Evolutionary conservation across 257 asterid genomes (phyloP), one percentile per base, ranked within the genome.

Genomic region (Solanum ossicruentum): DNA sequence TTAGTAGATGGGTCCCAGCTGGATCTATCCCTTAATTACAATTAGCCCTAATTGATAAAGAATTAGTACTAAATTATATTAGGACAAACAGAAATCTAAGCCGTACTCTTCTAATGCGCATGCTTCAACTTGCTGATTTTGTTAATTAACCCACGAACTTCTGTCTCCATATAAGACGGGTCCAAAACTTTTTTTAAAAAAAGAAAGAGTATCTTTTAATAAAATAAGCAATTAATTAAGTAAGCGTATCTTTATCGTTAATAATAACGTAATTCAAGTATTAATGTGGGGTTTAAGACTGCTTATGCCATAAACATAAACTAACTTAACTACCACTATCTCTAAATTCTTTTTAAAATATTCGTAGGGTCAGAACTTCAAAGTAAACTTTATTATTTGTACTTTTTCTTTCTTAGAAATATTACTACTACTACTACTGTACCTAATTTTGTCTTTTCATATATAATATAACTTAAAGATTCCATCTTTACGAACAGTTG

Each of bases 281-380:
- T 77, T 43, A 23, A 23, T 49, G 82, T 75, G 60, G 77, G 77
- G 77, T 69, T 36, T 69, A 36, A 16, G 51, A 69, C 51, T 17
- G 51, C 13, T 17, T 23, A 28, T 75, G 82, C 56, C 43, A 21
- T 75, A 75, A 75, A 21, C 47, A 51, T 51, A 77, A 77, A 77
- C 82, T 51, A 87, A 83, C 88, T 85, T 87, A 87, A 87, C 90
- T 85, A 82, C 88, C 89, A 28, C 82, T 61, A 56, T 65, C 60
- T 23, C 52, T 23, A 23, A 52, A 57, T 57, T 15, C 71, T 60
- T 13, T 0, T 49, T 12, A 43, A 66, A 28, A 10, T 58, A 61
- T 5, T 65, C 11, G 21, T 28, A 39, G 72, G 82, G 54, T 61
- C 79, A 79, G 81, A 15, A 26, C 81, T 73, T 57, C 61, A 16